Conservation (phyloP, 2,329 filamentous ascomycete species). For the Epicoccum nigrum region DNA sequence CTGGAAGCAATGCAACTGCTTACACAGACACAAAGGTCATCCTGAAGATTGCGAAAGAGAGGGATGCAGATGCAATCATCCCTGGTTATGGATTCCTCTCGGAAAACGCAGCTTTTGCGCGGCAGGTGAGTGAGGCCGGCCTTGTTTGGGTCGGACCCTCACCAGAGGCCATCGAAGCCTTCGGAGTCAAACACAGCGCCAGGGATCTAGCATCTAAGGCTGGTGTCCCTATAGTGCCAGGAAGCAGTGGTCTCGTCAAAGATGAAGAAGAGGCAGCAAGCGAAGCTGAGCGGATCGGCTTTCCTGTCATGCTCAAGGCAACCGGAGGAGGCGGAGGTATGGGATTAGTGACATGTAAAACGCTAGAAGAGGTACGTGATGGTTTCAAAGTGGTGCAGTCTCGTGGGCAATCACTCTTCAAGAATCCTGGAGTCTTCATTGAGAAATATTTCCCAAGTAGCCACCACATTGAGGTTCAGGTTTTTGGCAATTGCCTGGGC, state of each 20-base stretch:
- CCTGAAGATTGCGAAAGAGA: conserved; percentile 58
- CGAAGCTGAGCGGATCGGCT: conserved; percentile 55
- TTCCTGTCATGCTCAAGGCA: conserved; percentile 64
- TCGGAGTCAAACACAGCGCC: conserved; percentile 66
- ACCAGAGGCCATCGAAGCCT: conserved; percentile 58
- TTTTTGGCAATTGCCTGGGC: conserved; percentile 83
- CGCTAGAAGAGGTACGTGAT: conserved; percentile 69
- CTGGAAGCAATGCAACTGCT: conserved; percentile 55
- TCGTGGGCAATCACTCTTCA: conserved; percentile 79
- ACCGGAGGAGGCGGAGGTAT: conserved; percentile 71
- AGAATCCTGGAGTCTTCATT: conserved; percentile 82
- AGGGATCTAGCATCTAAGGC: conserved; percentile 60
- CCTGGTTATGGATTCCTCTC: conserved; percentile 72
- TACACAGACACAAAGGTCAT: conserved; percentile 58
- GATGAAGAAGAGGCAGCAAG: conserved; percentile 56
- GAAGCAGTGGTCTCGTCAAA: conserved; percentile 57
- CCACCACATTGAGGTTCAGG: conserved; percentile 86
- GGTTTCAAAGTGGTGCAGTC: conserved; percentile 76
- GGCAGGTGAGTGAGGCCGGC: conserved; percentile 58
- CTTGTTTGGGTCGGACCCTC: conserved; percentile 66
- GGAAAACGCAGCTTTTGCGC: conserved; percentile 68
- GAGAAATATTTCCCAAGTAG: conserved; percentile 82
- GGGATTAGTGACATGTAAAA: conserved; percentile 78
- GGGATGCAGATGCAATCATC: conserved; percentile 63
- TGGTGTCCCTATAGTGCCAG: conserved; percentile 62